A percentile compares a stretch with the other conserved stretches of the same genome.
Conservation (phyloP, 352 stramenopile genomes). For the Globisporangium viniferum region DNA sequence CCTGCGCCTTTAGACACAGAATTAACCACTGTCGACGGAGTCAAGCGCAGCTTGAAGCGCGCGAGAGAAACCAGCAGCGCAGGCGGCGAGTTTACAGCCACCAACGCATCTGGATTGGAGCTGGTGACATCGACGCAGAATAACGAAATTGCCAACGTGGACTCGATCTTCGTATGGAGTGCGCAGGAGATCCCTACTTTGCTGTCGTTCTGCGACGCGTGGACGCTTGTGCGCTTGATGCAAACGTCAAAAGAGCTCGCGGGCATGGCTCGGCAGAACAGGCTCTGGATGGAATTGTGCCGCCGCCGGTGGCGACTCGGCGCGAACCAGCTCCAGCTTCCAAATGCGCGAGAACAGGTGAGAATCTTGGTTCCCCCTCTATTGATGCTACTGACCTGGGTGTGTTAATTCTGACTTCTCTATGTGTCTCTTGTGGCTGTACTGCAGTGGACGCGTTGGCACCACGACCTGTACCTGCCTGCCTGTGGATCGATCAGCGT, state of each 20-base stretch:
- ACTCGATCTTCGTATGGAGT: conserved; percentile 30
- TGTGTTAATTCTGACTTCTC: not conserved
- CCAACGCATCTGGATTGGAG: not conserved
- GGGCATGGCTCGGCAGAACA: conserved; percentile 14
- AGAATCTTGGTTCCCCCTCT: not conserved
- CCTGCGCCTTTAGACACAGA: not conserved
- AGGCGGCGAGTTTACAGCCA: not conserved
- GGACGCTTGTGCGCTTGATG: conserved; percentile 39
- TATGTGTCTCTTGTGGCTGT: not conserved
- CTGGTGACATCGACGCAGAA: not conserved
- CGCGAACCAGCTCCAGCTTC: not conserved
- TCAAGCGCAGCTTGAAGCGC: conserved; percentile 12
- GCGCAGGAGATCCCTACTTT: conserved; percentile 41
- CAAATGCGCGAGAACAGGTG: conserved; percentile 7
- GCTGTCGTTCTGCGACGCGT: conserved; percentile 48
- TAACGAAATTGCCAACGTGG: not conserved
- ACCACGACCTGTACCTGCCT: conserved; percentile 39
- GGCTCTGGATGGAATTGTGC: conserved; percentile 37
- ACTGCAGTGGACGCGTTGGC: conserved; percentile 33
- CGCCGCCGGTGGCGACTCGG: conserved; percentile 30
- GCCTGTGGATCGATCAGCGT: conserved; percentile 32
- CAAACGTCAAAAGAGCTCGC: conserved; percentile 30
- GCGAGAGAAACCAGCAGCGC: not conserved
- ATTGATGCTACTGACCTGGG: not conserved
- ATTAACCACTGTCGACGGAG: not conserved